Conservation (phyloP, 116 monocot genomes). For the Dioscorea cayenensis region DNA sequence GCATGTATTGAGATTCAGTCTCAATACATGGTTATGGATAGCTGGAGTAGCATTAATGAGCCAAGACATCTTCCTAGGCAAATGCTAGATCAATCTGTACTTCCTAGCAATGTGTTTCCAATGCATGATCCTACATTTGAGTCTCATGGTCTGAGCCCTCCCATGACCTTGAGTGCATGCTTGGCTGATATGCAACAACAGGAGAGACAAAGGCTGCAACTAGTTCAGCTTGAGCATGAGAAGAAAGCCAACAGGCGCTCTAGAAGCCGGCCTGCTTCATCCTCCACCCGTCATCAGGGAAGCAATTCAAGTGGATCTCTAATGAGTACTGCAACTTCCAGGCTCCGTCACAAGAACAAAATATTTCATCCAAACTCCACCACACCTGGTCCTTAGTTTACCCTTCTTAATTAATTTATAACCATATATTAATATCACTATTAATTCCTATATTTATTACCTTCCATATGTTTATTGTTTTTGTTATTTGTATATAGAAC, state of each 20-base stretch:
- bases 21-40: background rate
- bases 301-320: background rate
- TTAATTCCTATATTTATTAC: background rate
- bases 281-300: background rate
- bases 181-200: background rate
- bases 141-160: background rate
- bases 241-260: background rate
- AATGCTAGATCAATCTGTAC: too few relatives aligned
- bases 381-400: background rate
- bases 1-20: too few relatives aligned
- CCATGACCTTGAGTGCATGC: background rate
- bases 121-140: background rate
- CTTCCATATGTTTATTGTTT: too few relatives aligned
- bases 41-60: background rate
- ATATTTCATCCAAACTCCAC: background rate
- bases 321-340: background rate
- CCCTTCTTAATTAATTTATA: background rate
- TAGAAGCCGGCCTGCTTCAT: background rate
- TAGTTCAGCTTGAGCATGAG: background rate
- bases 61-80: background rate
- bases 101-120: background rate
- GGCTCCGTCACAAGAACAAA: background rate
- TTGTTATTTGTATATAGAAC: slow-evolving; percentile 6
- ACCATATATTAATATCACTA: background rate
- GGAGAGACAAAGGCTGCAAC: background rate